Conservation (phyloP, 768 basidiomycete genomes). For the Lanmaoa pseudosensibilis region DNA sequence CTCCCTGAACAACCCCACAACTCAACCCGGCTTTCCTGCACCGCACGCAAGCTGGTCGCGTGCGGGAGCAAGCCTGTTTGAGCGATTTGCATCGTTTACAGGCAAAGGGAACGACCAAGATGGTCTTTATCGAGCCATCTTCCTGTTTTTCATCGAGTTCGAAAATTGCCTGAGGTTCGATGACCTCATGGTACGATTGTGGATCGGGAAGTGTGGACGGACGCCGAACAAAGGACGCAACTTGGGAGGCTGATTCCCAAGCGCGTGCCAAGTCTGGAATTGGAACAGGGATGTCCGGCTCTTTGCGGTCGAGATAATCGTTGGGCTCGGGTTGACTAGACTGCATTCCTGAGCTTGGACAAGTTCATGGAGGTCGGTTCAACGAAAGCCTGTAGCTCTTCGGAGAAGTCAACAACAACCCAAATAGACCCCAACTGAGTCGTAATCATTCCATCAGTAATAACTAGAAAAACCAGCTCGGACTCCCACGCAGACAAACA, state of each 20-base stretch:
- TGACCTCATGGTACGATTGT: constrained; percentile 16
- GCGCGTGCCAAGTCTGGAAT: constrained; percentile 20
- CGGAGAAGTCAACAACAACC: neutral
- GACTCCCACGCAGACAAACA: neutral
- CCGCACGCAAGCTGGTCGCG: constrained; percentile 24
- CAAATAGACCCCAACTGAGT: neutral
- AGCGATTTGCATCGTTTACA: constrained; percentile 18
- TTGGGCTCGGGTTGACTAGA: neutral
- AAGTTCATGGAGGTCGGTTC: neutral
- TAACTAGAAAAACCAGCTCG: neutral
- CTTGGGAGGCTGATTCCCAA: constrained; percentile 19
- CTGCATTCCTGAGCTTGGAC: constrained; percentile 8
- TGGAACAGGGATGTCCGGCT: neutral
- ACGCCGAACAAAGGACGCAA: constrained; percentile 27
- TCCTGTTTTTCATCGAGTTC: constrained; percentile 22
- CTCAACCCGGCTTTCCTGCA: constrained; percentile 8
- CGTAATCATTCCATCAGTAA: neutral
- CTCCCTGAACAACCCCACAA: constrained; percentile 4
- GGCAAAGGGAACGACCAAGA: constrained; percentile 23
- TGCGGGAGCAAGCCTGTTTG: constrained; percentile 27
- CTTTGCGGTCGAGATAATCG: neutral
- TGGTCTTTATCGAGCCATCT: constrained; percentile 7
- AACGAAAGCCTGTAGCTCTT: neutral
- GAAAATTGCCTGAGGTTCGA: constrained; percentile 28
- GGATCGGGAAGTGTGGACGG: constrained; percentile 21